Conservation (phyloP, 2,329 filamentous ascomycete genomes). For the Cytospora schulzeri region DNA sequence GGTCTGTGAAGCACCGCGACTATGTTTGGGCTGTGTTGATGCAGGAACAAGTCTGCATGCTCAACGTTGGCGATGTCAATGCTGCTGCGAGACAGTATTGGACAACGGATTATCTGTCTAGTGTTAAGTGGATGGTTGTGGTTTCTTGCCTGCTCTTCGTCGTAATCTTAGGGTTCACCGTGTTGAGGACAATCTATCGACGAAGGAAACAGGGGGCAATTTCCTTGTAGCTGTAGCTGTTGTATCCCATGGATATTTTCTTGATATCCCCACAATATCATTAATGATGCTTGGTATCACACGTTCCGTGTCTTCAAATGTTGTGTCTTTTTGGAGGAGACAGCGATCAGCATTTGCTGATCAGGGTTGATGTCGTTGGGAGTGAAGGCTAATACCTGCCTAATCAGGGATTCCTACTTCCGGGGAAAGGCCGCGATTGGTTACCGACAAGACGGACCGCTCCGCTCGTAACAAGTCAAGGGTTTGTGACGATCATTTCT, state of each 20-base stretch:
- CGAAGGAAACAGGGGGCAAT: background rate
- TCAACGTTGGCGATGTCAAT: conserved; percentile 63
- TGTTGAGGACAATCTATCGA: background rate
- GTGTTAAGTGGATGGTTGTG: background rate
- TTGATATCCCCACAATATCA: background rate
- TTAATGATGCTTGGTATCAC: background rate
- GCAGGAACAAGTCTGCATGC: conserved; percentile 58
- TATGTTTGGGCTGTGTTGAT: conserved; percentile 57
- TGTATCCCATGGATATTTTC: no score
- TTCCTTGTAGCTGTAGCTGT: background rate
- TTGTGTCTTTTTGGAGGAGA: background rate
- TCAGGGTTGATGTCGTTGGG: background rate
- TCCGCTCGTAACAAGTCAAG: background rate
- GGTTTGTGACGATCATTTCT: background rate
- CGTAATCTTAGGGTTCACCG: background rate
- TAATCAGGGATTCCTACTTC: background rate
- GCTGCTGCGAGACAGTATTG: conserved; percentile 46
- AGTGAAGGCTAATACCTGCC: background rate
- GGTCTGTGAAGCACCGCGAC: conserved; percentile 57
- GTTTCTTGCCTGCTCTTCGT: background rate
- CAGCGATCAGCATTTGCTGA: background rate
- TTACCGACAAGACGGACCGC: background rate
- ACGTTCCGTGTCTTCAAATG: background rate
- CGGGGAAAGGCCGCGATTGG: background rate
- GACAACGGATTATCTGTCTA: conserved; percentile 26